Conservation (phyloP, 371 early-diverging fungal genomes). For the Apophysomyces variabilis region DNA sequence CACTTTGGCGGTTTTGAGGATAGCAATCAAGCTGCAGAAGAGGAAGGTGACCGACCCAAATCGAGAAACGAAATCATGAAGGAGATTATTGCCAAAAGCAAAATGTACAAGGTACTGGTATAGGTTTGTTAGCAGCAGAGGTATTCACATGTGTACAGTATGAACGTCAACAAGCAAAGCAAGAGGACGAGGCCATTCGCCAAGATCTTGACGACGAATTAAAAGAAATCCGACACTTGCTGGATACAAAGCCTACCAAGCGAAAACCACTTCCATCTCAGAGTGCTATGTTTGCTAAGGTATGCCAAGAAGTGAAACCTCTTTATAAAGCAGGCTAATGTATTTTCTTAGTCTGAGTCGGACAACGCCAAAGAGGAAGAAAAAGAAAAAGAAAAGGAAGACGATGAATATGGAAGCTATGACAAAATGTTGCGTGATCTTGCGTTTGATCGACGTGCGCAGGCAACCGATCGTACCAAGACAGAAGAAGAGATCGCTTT, state of each 20-base stretch:
- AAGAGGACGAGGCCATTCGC: slow-evolving; percentile 80
- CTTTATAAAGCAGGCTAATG: not conserved
- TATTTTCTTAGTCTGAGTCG: slow-evolving; percentile 13
- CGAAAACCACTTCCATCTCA: slow-evolving; percentile 53
- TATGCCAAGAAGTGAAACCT: slow-evolving; percentile 12
- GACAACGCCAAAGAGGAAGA: slow-evolving; percentile 28
- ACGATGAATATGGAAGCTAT: slow-evolving; percentile 60
- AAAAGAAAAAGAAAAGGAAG: slow-evolving; percentile 40
- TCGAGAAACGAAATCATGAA: slow-evolving; percentile 94
- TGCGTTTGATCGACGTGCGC: slow-evolving; percentile 81
- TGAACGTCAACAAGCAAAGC: slow-evolving; percentile 85
- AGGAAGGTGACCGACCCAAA: slow-evolving; percentile 65
- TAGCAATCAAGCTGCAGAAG: slow-evolving; percentile 47
- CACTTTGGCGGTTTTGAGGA: slow-evolving; percentile 93
- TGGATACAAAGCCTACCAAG: slow-evolving; percentile 48
- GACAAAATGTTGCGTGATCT: slow-evolving; percentile 83
- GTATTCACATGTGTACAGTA: slow-evolving; percentile 30
- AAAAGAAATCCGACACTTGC: slow-evolving; percentile 76
- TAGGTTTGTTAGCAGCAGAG: not conserved
- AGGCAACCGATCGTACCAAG: slow-evolving; percentile 91
- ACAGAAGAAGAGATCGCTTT: slow-evolving; percentile 91
- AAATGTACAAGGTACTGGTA: slow-evolving; percentile 74
- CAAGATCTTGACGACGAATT: slow-evolving; percentile 89
- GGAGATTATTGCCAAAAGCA: slow-evolving; percentile 96
- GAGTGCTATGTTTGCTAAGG: slow-evolving; percentile 40